Evolutionary conservation across 2,329 filamentous ascomycete genomes (phyloP), one percentile per base, ranked within the genome.

Genomic region (Aspergillus sp.): DNA sequence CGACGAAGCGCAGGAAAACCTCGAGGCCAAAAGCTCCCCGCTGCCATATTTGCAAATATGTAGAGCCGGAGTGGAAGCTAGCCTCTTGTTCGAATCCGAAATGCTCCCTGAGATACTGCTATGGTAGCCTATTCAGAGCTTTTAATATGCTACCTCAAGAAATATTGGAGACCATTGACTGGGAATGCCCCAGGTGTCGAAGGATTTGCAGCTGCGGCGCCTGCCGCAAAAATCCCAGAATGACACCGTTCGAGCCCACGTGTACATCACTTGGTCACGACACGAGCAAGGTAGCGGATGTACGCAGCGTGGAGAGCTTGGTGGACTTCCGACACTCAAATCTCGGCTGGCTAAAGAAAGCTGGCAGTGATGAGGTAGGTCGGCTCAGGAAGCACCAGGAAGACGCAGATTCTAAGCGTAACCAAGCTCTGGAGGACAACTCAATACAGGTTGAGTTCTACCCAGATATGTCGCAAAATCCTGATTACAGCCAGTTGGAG

Each of bases 281-380:
- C 65, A 99, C 95, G 0, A 90, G 87, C 54, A 89, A 90, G 35
- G 87, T 98, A 49, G 93, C 95, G 2, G 95, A 99, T 74, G 89
- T 90, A 52, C 87, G 95, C 59, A 97, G 93, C 68, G 86, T 96
- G 6, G 93, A 98, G 73, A 88, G 87, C 23, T 82, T 98, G 21
- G 91, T 98, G 8, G 92, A 98, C 70, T 97, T 97, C 73, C 87
- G 90, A 24, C 82, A 90, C 41, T 93, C 96, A 53, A 99, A 99
- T 71, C 79, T 96, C 24, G 84, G 83, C 43, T 97, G 92, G 91
- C 78, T 98, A 48, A 83, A 84, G 52, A 86, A 86, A 55, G 79
- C 77, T 27, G 78, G 76, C n/a, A 77, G 80, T 57, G 77, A 83
- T 58, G 79, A 80, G 46, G 79, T 76, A 6, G 70, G 73, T 15